Base-by-base conservation (phyloP, 1,139 yeast species). In the Wickerhamomyces sp. region DNA sequence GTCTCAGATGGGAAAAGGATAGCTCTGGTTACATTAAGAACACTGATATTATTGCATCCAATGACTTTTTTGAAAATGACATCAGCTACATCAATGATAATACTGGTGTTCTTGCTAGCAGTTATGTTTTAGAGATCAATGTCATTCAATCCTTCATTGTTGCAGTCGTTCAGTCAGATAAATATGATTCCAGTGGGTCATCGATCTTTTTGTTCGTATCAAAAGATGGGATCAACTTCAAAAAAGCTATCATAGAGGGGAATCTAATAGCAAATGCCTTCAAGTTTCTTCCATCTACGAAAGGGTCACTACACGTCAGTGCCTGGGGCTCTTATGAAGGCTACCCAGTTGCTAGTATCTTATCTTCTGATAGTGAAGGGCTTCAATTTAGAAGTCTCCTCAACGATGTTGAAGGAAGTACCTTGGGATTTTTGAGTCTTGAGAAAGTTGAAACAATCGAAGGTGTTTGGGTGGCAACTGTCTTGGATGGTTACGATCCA, bases 401-500 rank as follows among this genome's bases (percentile, higher is more conserved):
- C 40, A 76, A 73, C 8, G 62, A 73, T 36, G 69, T 79, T 27
- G 66, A 67, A 40, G 65, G 72, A 18, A 71, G 69, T 26, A 46
- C 53, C 6, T 37, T 63, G n/a, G 78, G 77, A 4, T 53, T 65
- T 47, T 63, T 66, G 3, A 69, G 73, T 23, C 59, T 81, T 26
- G 73, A 71, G 37, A 78, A 78, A 51, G 71, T 82, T 10, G 75
- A 79, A 51, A 73, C 73, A n/a, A 71, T 84, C 37, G 90, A 84
- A 50, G 94, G 94, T 13, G 78, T 79, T 18, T 78, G 89, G 83
- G 60, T 84, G 40, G 78, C 81, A n/a, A 77, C 76, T 52, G 56
- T 71, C 18, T 57, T 65, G 18, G 65, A 63, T 10, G 66, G 62
- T 2, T 57, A 52, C 39, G 53, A 55, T 27, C 40, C 45, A 6